Evolutionary conservation across 495 filamentous ascomycete species (phyloP), one percentile per base, ranked within the genome.

Genomic region (Geoglossum glabrum): DNA sequence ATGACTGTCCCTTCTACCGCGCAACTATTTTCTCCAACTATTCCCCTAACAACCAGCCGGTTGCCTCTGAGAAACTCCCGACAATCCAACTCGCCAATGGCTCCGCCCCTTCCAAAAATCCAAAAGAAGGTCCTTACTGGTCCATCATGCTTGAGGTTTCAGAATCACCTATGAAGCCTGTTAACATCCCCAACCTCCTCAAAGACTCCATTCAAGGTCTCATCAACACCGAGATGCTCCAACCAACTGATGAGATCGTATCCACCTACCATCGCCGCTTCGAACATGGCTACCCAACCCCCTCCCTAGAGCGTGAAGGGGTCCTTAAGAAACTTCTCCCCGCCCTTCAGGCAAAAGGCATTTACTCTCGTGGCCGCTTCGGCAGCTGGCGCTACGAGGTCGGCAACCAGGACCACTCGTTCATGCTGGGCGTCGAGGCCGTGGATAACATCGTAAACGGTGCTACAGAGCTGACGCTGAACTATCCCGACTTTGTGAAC

Each of bases 21-120:
- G 92, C 92, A 66, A 99, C 92, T 61, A 97, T 99, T 74, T 99
- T 99, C 82, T 97, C 92, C 73, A 99, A 99, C 82, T 99, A 99
- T 79, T 97, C 93, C 19, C 92, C 90, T 59, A 79, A 94, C 80
- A 99, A 99, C 76, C 92, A 97, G 73, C 92, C 92, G 21, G 73
- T 82, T 56, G 74, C 78, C 47, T 81, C 81, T 58, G 82, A 78
- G 66, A 92, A 93, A 76, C 84, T 99, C 40, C 79, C 88, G 47
- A 97, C 92, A 15, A 73, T 85, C 58, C 84, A 87, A 66, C 78
- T 87, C 31, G 92, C 87, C 27, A 75, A 94, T 61, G 92, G 92
- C 71, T 83, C 79, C 70, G 84, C 85, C 72, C 79, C 90, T 43
- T 64, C 71, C 28, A 74, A 73, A 51, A 78, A 83, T 63, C 65